These are phyloP conservation scores for Sechiopsis laciniata DNA, from an alignment of 306 rosid genomes.

Conservation along the genomic window DNA sequence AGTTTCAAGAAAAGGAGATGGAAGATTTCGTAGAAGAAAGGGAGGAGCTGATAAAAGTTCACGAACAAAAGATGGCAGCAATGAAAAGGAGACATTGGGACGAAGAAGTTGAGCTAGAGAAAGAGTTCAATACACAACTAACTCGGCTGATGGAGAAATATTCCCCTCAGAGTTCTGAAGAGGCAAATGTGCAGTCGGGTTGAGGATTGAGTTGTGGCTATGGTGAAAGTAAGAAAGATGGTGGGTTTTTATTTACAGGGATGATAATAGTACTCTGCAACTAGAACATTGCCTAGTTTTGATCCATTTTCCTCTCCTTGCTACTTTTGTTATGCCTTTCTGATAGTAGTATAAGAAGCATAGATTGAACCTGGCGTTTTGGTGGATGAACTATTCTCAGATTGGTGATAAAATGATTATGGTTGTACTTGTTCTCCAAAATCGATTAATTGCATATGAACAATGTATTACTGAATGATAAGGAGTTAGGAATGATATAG, in stretches of 20 bases:
- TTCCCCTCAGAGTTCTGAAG: constrained; percentile 29
- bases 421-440: too few relatives aligned
- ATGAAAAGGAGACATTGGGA: constrained; percentile 56
- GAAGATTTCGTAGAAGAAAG: constrained; percentile 45
- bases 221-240: not conserved
- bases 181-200: too few relatives aligned
- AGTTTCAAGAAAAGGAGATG: constrained; percentile 54
- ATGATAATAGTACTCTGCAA: not conserved
- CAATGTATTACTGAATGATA: too few relatives aligned
- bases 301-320: constrained; percentile 5
- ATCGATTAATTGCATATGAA: too few relatives aligned
- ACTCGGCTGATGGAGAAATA: constrained; percentile 54
- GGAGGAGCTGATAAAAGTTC: constrained; percentile 39
- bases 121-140: constrained; percentile 38
- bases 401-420: too few relatives aligned
- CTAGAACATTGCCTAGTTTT: not conserved
- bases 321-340: not conserved
- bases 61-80: constrained; percentile 37
- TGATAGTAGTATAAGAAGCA: too few relatives aligned
- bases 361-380: too few relatives aligned
- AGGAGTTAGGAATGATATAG: too few relatives aligned
- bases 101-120: constrained; percentile 51
- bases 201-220: too few relatives aligned
- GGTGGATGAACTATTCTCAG: too few relatives aligned
- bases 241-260: not conserved